A percentile compares a stretch with the other conserved stretches of the same genome.
Conservation (phyloP, 129 eudicot species). For the Ambrosia artemisiifolia region DNA sequence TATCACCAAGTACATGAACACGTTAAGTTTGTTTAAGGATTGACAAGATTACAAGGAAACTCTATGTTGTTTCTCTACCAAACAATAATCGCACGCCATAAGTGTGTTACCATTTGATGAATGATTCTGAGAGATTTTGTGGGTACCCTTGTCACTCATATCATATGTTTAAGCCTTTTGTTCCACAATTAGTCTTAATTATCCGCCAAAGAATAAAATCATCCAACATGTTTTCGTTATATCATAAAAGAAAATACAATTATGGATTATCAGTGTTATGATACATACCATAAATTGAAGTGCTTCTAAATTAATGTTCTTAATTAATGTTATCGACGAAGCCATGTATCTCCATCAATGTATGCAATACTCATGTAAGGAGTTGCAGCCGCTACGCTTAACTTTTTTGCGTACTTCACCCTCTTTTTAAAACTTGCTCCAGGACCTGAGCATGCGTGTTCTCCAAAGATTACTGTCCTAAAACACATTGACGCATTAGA, state of each 20-base stretch:
- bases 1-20: conserved; percentile 4
- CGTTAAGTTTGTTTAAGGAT: background rate
- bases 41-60: background rate
- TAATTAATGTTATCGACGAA: conserved; percentile 17
- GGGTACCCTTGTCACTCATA: background rate
- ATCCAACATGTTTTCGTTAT: background rate
- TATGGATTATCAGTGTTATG: background rate
- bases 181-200: background rate
- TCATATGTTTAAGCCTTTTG: background rate
- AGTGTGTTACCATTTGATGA: conserved; percentile 4
- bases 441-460: conserved; percentile 60
- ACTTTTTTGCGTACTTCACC: conserved; percentile 54
- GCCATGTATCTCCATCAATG: conserved; percentile 71
- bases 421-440: conserved; percentile 53
- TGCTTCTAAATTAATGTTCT: background rate
- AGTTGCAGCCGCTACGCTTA: conserved; percentile 56
- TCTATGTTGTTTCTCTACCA: conserved; percentile 6
- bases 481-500: background rate
- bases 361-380: conserved; percentile 47
- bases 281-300: background rate
- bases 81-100: conserved; percentile 4
- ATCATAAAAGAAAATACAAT: background rate
- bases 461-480: conserved; percentile 76
- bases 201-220: background rate
- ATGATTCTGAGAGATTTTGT: background rate